phyloP scores from a whole-genome alignment of 2,329 filamentous ascomycete species.

The Metarhizium humberi region DNA sequence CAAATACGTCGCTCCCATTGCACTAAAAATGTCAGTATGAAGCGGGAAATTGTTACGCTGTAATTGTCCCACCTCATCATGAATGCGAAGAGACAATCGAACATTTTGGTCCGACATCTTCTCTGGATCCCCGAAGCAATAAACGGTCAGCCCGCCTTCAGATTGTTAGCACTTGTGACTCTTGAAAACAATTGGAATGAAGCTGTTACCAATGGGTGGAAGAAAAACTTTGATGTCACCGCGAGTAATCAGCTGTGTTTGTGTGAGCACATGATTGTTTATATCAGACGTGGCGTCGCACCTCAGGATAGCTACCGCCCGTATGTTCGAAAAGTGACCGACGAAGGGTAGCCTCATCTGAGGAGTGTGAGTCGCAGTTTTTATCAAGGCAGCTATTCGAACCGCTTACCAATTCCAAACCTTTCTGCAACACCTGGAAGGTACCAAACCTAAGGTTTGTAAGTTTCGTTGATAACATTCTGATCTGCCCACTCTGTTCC shows the following conservation, averaged over 20 bases:
- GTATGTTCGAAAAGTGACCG: constrained; percentile 90
- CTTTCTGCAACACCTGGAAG: constrained; percentile 80
- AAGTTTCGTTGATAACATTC: background rate
- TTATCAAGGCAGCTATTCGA: background rate
- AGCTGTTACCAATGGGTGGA: constrained; percentile 68
- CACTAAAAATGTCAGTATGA: constrained; percentile 39
- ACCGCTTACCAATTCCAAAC: constrained; percentile 68
- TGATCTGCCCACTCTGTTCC: background rate
- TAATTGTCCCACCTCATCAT: constrained; percentile 43
- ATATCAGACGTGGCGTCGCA: constrained; percentile 14
- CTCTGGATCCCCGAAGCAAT: constrained; percentile 90
- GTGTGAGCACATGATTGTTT: background rate
- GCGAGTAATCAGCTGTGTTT: constrained; percentile 66
- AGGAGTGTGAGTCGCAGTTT: background rate
- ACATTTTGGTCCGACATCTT: constrained; percentile 85
- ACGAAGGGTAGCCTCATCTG: constrained; percentile 77
- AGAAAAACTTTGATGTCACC: constrained; percentile 92
- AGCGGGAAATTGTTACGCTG: background rate
- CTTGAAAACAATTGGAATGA: background rate
- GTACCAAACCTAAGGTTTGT: constrained; percentile 55
- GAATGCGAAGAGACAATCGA: constrained; percentile 74
- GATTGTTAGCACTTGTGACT: background rate
- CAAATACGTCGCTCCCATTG: constrained; percentile 95
- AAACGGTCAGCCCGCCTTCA: constrained; percentile 77
- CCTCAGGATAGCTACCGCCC: constrained; percentile 89